Evolutionary conservation across 2,329 filamentous ascomycete species (phyloP).

Genomic region (Ophiocordyceps camponoti-saundersi): DNA sequence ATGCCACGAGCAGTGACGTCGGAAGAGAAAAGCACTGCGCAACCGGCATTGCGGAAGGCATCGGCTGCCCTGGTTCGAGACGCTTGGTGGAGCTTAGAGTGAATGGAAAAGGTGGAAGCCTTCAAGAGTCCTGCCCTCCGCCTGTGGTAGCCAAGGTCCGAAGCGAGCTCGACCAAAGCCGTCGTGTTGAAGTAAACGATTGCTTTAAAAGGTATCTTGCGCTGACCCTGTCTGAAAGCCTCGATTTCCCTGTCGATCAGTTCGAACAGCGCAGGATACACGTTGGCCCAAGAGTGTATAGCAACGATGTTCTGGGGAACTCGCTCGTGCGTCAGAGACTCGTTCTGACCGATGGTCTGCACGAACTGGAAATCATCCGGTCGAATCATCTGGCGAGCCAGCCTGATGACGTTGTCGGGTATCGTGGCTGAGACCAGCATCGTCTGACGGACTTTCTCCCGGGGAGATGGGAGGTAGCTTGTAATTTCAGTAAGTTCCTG

Average conservation of each 20-base stretch:
- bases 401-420: slow-evolving; percentile 60
- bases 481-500: slow-evolving; percentile 47
- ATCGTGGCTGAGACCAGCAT: slow-evolving; percentile 94
- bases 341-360: slow-evolving; percentile 70
- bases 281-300: slow-evolving; percentile 54
- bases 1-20: slow-evolving; percentile 71
- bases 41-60: slow-evolving; percentile 45
- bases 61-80: slow-evolving; percentile 56
- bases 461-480: slow-evolving; percentile 41
- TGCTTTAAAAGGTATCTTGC: slow-evolving; percentile 65
- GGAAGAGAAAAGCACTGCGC: slow-evolving; percentile 56
- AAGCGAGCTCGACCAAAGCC: slow-evolving; percentile 48
- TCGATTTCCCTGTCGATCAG: slow-evolving; percentile 46
- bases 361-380: slow-evolving; percentile 70
- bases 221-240: slow-evolving; percentile 20
- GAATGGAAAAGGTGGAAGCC: slow-evolving; percentile 40
- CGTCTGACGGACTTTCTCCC: slow-evolving; percentile 60
- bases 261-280: slow-evolving; percentile 62
- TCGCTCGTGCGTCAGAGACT: slow-evolving; percentile 67
- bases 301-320: slow-evolving; percentile 66
- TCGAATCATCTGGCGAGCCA: slow-evolving; percentile 67
- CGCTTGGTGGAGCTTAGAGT: slow-evolving; percentile 58
- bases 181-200: slow-evolving; percentile 84
- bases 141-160: slow-evolving; percentile 29
- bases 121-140: slow-evolving; percentile 20